Evolutionary conservation across 192 early-diverging fungal genomes (phyloP).

Genomic region (Rhizoclosmatium globosum): DNA sequence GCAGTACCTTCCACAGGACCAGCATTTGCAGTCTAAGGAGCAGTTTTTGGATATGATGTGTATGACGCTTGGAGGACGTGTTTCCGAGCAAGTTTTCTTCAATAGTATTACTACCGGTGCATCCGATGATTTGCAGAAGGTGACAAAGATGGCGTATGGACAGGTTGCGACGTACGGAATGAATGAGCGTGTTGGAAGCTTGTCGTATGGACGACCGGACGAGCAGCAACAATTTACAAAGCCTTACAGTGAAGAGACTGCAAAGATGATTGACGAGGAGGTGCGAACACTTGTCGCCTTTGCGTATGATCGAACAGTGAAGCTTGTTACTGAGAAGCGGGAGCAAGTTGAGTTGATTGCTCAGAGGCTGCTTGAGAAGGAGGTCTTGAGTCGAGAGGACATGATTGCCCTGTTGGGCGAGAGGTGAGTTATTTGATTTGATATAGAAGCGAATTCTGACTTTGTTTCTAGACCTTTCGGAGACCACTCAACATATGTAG

Average conservation of each 20-base stretch:
- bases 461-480: slow-evolving; percentile 43
- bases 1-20: slow-evolving; percentile 98
- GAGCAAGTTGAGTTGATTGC: slow-evolving; percentile 93
- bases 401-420: slow-evolving; percentile 89
- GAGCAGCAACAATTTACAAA: slow-evolving; percentile 86
- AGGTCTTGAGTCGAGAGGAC: slow-evolving; percentile 95
- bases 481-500: slow-evolving; percentile 51
- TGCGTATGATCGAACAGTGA: slow-evolving; percentile 85
- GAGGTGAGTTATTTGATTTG: slow-evolving; percentile 40
- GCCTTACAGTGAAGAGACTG: slow-evolving; percentile 96
- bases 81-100: slow-evolving; percentile 93
- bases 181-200: slow-evolving; percentile 85
- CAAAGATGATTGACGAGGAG: slow-evolving; percentile 92
- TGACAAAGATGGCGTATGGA: slow-evolving; percentile 98
- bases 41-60: slow-evolving; percentile 87
- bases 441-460: slow-evolving; percentile 7
- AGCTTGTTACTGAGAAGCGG: slow-evolving; percentile 86
- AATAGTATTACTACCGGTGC: slow-evolving; percentile 94
- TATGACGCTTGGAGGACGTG: slow-evolving; percentile 68
- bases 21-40: slow-evolving; percentile 91
- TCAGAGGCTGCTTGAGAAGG: slow-evolving; percentile 90
- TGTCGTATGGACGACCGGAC: slow-evolving; percentile 80
- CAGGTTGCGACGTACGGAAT: slow-evolving; percentile 96
- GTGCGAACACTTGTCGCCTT: slow-evolving; percentile 82
- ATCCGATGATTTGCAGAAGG: slow-evolving; percentile 96